Base-by-base conservation (phyloP, 768 basidiomycete species). In the Hericium coralloides region DNA sequence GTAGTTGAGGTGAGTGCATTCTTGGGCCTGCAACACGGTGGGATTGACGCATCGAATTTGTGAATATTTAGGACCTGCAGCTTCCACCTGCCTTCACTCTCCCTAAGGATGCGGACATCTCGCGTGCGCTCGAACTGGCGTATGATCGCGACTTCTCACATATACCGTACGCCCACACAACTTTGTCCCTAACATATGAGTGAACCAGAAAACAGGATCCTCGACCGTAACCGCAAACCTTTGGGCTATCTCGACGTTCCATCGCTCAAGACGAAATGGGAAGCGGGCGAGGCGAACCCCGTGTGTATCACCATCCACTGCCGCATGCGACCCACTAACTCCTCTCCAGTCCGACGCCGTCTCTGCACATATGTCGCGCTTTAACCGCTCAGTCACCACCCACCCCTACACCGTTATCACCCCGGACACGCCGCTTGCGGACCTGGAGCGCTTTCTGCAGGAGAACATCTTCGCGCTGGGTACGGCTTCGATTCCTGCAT, bases 101-200 rank as follows among this genome's bases (percentile, higher is more conserved):
- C 3, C 86, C 87, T 8, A 72, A 77, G 12, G 76, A 78, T 57
- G 91, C 91, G 65, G 77, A 81, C 18, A 83, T 95, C 57, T 78
- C 81, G 9, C 77, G 80, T 22, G 93, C 90, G 1, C 81, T 95
- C 26, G 91, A 92, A 63, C 79, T 88, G 23, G 94, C 93, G 0
- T 95, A 94, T 64, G 94, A 97, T 62, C 83, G 92, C 37, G 94
- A 97, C 67, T 97, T 95, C 71, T 92, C 92, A 17, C 86, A 95
- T 64, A 85, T 95, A 59, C 94, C 94, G 94, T 95, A 64, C 65
- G 73, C 71, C 20, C 38, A n/a, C 15, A 38, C 4, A 31, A 22
- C 49, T 12, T 17, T 45, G 23, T 50, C 25, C 36, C 1, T 3
- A 17, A 36, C 17, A 22, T 3, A 14, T 20, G 12, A 7, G 17